Percentiles rank a stretch among this genome's conserved stretches.
Evolutionary conservation across 2,329 filamentous ascomycete species (phyloP).

Genomic region (Alternaria gansuensis): DNA sequence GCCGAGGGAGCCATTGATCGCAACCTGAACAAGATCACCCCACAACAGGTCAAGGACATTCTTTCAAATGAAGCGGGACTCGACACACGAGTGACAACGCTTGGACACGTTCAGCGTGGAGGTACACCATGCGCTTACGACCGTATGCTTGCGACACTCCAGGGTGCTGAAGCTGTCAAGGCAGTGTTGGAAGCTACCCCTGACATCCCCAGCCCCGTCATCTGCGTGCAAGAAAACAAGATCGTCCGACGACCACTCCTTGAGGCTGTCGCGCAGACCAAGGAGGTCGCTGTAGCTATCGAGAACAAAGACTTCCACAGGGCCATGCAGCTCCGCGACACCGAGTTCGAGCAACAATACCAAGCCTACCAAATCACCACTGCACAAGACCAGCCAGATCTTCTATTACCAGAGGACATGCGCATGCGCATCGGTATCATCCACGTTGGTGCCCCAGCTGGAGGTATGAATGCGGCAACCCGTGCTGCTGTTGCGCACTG

Average conservation of each 20-base stretch:
- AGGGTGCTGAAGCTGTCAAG: constrained; percentile 61
- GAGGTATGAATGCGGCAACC: constrained; percentile 97
- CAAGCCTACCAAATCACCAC: constrained; percentile 91
- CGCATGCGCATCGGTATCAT: constrained; percentile 94
- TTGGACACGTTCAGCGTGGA: constrained; percentile 97
- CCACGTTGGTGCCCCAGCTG: constrained; percentile 94
- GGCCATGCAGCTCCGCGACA: constrained; percentile 88
- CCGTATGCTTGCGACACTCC: constrained; percentile 88
- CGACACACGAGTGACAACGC: constrained; percentile 92
- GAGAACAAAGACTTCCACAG: constrained; percentile 83
- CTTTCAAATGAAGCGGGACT: constrained; percentile 82
- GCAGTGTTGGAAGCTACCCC: constrained; percentile 65
- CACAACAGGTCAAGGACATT: constrained; percentile 83
- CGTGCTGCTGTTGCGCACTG: constrained; percentile 94
- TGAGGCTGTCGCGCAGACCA: constrained; percentile 85
- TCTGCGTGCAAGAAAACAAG: constrained; percentile 97
- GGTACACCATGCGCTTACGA: constrained; percentile 93
- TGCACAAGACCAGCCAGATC: constrained; percentile 75
- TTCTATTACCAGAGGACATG: constrained; percentile 75
- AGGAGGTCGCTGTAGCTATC: constrained; percentile 83
- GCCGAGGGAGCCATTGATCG: constrained; percentile 82
- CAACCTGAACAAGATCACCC: constrained; percentile 82
- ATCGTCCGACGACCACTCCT: constrained; percentile 90
- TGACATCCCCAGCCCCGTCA: constrained; percentile 90
- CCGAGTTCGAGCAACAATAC: constrained; percentile 94